Evolutionary conservation across 305 asterid species (phyloP).

Genomic region (Fraxinus greggii): DNA sequence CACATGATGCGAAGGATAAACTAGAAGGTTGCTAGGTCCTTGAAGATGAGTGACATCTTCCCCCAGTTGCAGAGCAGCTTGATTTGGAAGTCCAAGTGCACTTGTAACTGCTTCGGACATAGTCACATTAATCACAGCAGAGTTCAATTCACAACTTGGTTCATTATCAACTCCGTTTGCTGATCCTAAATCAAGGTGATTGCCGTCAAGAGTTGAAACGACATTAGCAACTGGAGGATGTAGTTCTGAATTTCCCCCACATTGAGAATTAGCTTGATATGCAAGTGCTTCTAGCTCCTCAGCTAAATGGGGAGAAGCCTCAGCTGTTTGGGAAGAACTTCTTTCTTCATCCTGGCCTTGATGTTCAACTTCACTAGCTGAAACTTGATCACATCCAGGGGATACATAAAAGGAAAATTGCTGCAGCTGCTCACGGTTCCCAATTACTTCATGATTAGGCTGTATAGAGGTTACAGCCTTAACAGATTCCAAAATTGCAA

Average conservation of each 20-base stretch:
- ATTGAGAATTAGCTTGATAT: slow-evolving; percentile 20
- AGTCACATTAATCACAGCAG: slow-evolving; percentile 32
- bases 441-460: slow-evolving; percentile 27
- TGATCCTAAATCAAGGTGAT: slow-evolving; percentile 17
- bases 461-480: slow-evolving; percentile 23
- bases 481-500: slow-evolving; percentile 16
- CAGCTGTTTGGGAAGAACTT: slow-evolving; percentile 13
- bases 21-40: slow-evolving; percentile 30
- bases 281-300: slow-evolving; percentile 24
- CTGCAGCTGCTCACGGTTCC: slow-evolving; percentile 23
- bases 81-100: slow-evolving; percentile 37
- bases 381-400: not conserved
- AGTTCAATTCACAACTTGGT: slow-evolving; percentile 19
- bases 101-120: slow-evolving; percentile 25
- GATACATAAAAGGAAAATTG: slow-evolving; percentile 12
- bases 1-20: slow-evolving; percentile 30
- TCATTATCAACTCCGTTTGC: slow-evolving; percentile 16
- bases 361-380: slow-evolving; percentile 18
- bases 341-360: slow-evolving; percentile 10
- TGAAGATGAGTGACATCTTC: slow-evolving; percentile 26
- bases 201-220: not conserved
- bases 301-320: slow-evolving; percentile 15
- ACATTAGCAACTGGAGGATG: slow-evolving; percentile 17
- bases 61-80: slow-evolving; percentile 32
- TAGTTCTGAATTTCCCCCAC: slow-evolving; percentile 11